Evolutionary conservation across 495 filamentous ascomycete genomes (phyloP), one percentile per base, ranked within the genome.

Genomic region (Polyplosphaeria fusca): DNA sequence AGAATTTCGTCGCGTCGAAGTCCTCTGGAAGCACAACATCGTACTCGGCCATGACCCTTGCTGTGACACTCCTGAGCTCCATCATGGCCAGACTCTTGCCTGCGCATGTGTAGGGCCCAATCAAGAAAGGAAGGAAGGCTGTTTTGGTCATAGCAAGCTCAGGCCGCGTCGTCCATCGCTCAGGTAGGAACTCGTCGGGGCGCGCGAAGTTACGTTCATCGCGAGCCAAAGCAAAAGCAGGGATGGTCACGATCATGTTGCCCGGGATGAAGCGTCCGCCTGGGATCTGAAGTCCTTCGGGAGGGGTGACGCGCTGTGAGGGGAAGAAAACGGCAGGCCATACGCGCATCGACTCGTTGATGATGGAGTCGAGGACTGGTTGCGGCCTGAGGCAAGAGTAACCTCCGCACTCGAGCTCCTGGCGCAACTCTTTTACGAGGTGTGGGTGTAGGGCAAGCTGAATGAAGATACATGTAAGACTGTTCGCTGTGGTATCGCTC

Each of bases 401-500:
- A 74, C 71, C 14, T 73, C 65, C 1, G 63, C 52, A 9, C 45
- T 26, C 1, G 46, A 50, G 0, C 23, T 12, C 0, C 56, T 63
- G 12, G 28, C 42, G 22, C 81, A 77, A 27, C 86, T 70, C 57
- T 86, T 82, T 0, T 69, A 43, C 28, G 66, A 68, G 20, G 84
- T 53, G 5, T 64, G 70, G 0, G 61, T 64, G 35, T 79, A 65
- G 5, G 71, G 71, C 0, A 45, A 28, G 0, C 74, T 72, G 50
- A 74, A 81, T 85, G 24, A 86, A 65, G 0, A 75, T 71, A 5
- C 78, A 77, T 0, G 80, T 67, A 22, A 86, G 63, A 13, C 79
- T 77, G 22, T 23, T 49, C 12, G 41, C 5, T 9, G 32, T 26
- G 38, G 24, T 60, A 27, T 64, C 48, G 5, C 35, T 45, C 2